These are phyloP conservation scores for Fusarium sp. DNA, from an alignment of 2,329 filamentous ascomycete species.

Conservation along the genomic window DNA sequence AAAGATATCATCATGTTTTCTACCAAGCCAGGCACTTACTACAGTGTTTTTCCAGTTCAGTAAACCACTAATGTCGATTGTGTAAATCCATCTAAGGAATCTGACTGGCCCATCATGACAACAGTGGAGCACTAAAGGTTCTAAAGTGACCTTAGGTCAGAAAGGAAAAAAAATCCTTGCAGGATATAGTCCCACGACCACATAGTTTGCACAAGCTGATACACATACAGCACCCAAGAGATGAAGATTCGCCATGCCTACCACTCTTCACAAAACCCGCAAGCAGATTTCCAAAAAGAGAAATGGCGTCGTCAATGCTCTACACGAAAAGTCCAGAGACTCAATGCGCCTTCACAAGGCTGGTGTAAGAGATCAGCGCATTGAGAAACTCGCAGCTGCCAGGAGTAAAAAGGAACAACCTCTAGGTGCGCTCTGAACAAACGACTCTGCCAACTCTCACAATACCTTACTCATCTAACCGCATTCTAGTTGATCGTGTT, in stretches of 20 bases:
- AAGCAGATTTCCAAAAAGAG: constrained; percentile 94
- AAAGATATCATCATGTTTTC: background rate
- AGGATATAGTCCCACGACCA: constrained; percentile 4
- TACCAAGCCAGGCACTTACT: background rate
- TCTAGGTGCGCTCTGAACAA: constrained; percentile 63
- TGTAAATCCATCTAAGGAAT: constrained; percentile 21
- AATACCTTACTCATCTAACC: constrained; percentile 10
- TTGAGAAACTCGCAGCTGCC: constrained; percentile 75
- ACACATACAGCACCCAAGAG: background rate
- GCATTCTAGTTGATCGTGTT: constrained; percentile 48
- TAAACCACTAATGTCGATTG: background rate
- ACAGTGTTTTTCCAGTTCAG: background rate
- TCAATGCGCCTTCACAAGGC: constrained; percentile 83
- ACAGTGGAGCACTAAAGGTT: constrained; percentile 22
- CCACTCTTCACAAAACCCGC: constrained; percentile 80
- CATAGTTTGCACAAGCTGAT: constrained; percentile 3
- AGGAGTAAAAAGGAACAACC: constrained; percentile 79
- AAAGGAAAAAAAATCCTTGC: constrained; percentile 28
- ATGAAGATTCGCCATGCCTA: constrained; percentile 69
- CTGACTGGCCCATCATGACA: background rate
- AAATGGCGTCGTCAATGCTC: constrained; percentile 73
- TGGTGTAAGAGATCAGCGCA: constrained; percentile 80
- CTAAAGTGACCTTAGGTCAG: background rate
- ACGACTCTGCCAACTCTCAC: background rate
- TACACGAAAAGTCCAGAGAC: constrained; percentile 91